Evolutionary conservation across 305 asterid species (phyloP).

Genomic region (Striga hermonthica): DNA sequence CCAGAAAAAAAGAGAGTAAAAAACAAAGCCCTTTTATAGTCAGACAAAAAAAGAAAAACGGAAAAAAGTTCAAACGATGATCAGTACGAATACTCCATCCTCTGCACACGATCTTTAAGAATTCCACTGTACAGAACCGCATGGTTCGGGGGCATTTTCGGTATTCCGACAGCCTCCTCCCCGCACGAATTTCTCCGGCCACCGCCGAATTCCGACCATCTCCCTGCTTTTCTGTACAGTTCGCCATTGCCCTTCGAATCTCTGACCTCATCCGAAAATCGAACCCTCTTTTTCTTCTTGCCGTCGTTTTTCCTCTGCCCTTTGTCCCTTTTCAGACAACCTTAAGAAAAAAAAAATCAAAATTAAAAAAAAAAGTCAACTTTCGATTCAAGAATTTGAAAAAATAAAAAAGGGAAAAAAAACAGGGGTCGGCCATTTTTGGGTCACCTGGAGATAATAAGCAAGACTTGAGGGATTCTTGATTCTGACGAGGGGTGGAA

Average conservation of each 20-base stretch:
- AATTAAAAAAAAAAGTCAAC: background rate
- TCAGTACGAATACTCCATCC: conserved; percentile 32
- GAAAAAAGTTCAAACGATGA: too few species aligned
- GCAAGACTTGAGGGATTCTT: conserved; percentile 42
- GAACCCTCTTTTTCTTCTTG: conserved; percentile 37
- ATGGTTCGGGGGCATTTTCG: conserved; percentile 62
- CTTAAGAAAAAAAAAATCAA: conserved; percentile 16
- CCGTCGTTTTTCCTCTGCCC: conserved; percentile 20
- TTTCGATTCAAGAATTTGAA: background rate
- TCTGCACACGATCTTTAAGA: conserved; percentile 60
- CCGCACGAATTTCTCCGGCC: conserved; percentile 33
- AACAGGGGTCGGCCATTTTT: too few species aligned
- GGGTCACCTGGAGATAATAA: conserved; percentile 54
- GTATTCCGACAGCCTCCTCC: conserved; percentile 28
- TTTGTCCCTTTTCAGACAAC: conserved; percentile 34
- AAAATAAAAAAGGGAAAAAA: too few species aligned
- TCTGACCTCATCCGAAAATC: conserved; percentile 48
- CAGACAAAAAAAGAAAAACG: too few species aligned
- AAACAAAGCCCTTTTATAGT: too few species aligned
- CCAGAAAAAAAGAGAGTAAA: background rate
- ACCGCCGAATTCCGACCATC: background rate
- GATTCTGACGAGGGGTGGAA: background rate
- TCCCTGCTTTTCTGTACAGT: conserved; percentile 41
- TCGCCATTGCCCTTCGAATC: conserved; percentile 50
- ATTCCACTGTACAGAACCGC: conserved; percentile 71